phyloP scores from a whole-genome alignment of 2,329 filamentous ascomycete genomes.

The Fusarium sp. region DNA sequence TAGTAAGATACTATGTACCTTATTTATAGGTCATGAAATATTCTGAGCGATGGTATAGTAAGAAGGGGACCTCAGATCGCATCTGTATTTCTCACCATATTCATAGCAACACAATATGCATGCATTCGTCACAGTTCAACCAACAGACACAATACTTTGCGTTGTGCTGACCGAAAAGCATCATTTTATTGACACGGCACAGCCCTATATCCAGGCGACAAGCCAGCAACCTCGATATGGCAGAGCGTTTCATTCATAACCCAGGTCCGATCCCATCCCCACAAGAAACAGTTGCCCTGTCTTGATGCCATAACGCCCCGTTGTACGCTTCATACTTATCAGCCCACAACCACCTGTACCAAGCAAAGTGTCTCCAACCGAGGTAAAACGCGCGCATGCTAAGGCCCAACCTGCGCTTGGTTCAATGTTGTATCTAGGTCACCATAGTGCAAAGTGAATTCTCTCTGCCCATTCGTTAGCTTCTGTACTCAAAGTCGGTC shows the following conservation, averaged over 20 bases:
- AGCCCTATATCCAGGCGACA: conserved; percentile 41
- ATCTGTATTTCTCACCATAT: too few species aligned
- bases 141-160: background rate
- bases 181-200: conserved; percentile 41
- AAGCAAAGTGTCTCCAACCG: conserved; percentile 24
- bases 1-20: too few species aligned
- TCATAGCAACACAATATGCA: background rate
- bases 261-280: conserved; percentile 45
- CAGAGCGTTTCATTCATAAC: conserved; percentile 47
- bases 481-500: conserved; percentile 23
- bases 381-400: conserved; percentile 7
- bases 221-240: conserved; percentile 41
- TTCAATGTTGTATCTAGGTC: conserved; percentile 64
- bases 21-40: too few species aligned
- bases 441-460: conserved; percentile 68
- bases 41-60: too few species aligned
- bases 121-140: background rate
- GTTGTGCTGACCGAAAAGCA: conserved; percentile 39
- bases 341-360: conserved; percentile 27
- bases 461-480: conserved; percentile 55
- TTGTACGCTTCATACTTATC: conserved; percentile 37
- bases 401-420: conserved; percentile 46
- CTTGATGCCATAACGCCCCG: conserved; percentile 48
- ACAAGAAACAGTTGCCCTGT: conserved; percentile 45
- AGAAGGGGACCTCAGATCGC: background rate